phyloP scores from a whole-genome alignment of 306 rosid species.

The Erythrophleum fordii region DNA sequence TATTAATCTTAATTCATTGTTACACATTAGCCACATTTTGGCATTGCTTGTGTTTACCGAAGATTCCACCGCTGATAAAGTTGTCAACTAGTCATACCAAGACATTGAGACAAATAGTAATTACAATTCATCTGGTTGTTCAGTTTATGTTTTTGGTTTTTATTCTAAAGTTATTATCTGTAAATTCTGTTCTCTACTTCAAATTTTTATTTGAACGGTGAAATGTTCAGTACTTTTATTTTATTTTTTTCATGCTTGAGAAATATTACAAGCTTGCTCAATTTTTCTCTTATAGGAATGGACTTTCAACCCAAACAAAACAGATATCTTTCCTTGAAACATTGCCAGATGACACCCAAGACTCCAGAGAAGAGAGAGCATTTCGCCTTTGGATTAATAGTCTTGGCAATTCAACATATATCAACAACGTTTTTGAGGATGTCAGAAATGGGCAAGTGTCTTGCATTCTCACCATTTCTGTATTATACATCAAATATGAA shows the following conservation, averaged over 20 bases:
- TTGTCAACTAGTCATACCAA: background rate
- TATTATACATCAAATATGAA: background rate
- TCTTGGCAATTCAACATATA: conserved; percentile 76
- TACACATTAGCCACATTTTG: background rate
- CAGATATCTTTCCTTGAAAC: conserved; percentile 80
- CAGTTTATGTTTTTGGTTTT: background rate
- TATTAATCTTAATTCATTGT: background rate
- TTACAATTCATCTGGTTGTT: conserved; percentile 6
- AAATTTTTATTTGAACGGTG: background rate
- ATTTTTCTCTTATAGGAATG: conserved; percentile 63
- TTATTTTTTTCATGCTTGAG: background rate
- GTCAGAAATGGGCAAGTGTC: conserved; percentile 76
- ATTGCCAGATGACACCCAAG: conserved; percentile 76
- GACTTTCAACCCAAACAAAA: conserved; percentile 79
- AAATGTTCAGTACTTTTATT: background rate
- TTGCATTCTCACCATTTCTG: background rate
- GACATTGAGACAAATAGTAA: background rate
- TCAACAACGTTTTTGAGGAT: conserved; percentile 97
- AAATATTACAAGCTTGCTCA: conserved; percentile 16
- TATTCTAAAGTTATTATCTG: background rate
- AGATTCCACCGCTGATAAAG: background rate
- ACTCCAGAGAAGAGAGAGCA: conserved; percentile 96
- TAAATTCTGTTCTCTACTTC: conserved; percentile 2
- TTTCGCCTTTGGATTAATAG: conserved; percentile 98
- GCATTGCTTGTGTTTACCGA: background rate